phyloP scores from a whole-genome alignment of 441 rosid species.

The Pelargonium fulgidum region DNA sequence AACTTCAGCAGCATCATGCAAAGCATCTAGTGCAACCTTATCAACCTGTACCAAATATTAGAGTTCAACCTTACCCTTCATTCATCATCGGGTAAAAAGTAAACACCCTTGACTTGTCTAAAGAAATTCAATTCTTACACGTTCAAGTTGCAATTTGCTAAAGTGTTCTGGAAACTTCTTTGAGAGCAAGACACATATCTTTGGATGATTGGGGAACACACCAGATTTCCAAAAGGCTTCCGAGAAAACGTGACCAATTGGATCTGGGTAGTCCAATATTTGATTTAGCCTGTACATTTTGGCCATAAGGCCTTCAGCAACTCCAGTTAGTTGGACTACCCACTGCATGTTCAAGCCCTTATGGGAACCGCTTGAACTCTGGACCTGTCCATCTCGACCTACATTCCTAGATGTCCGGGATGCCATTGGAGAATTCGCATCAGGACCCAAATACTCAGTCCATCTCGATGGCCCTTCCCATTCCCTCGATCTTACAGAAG shows the following conservation, averaged over 20 bases:
- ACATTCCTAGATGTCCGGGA: slow-evolving; percentile 49
- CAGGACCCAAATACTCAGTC: slow-evolving; percentile 92
- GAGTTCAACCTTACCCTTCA: slow-evolving; percentile 14
- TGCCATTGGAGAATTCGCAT: slow-evolving; percentile 46
- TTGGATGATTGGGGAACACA: slow-evolving; percentile 77
- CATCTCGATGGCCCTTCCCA: slow-evolving; percentile 95
- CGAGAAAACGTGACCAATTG: slow-evolving; percentile 59
- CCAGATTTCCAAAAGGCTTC: slow-evolving; percentile 97
- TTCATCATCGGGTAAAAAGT: slow-evolving; percentile 7
- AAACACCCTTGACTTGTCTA: not conserved
- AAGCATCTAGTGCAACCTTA: slow-evolving; percentile 78
- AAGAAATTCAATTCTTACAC: slow-evolving; percentile 48
- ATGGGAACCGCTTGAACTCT: slow-evolving; percentile 52
- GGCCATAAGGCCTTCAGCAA: slow-evolving; percentile 95
- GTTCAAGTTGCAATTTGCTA: slow-evolving; percentile 88
- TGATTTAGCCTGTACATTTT: slow-evolving; percentile 96
- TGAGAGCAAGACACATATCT: slow-evolving; percentile 80
- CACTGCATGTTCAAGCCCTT: slow-evolving; percentile 90
- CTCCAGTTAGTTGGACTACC: slow-evolving; percentile 84
- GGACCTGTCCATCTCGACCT: slow-evolving; percentile 62
- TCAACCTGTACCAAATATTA: slow-evolving; percentile 57
- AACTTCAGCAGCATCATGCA: slow-evolving; percentile 79
- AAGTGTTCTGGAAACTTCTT: slow-evolving; percentile 97
- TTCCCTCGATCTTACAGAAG: slow-evolving; percentile 61
- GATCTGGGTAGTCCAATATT: slow-evolving; percentile 87